Evolutionary conservation across 192 early-diverging fungal genomes (phyloP), one percentile per base, ranked within the genome.

Genomic region (Backusella australiensis): DNA sequence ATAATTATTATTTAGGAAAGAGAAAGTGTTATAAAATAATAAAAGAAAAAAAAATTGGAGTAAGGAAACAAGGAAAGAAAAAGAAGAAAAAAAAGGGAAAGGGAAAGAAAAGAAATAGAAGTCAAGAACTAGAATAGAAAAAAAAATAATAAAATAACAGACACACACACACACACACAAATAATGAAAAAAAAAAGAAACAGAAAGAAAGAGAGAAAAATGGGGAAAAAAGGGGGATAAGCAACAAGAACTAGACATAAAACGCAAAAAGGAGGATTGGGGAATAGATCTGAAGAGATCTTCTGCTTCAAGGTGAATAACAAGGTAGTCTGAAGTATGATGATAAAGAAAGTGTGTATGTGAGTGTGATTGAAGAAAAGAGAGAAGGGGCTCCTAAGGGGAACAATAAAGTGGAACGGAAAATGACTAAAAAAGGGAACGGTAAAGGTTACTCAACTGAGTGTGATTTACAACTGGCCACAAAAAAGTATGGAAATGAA

Each of bases 401-500:
- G 56, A 59, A 12, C 56, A 59, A 59, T 59, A 59, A 11, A 59
- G 56, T 26, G 9, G 21, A 59, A 59, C 21, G 56, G 56, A 59
- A 59, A 59, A 12, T 59, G 56, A 29, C 56, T 23, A 59, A 59
- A 59, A n/a, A 59, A 59, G 56, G 56, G 56, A 59, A 59, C 3
- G 56, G 23, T 26, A 9, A 59, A 59, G 56, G 56, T 59, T 59
- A 59, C 56, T 26, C 56, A 59, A 59, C 56, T 59, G 56, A 59
- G 56, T 59, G 56, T 59, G 56, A 59, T 59, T 59, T 59, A 59
- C 56, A 59, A 59, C 56, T 59, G 56, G 56, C 56, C 56, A 59
- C 56, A 59, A 56, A 49, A 49, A 56, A 59, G 56, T 59, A 26
- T 59, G 23, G 56, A 59, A 59, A 59, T 59, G 53, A 59, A 23